phyloP scores from a whole-genome alignment of 2,329 filamentous ascomycete species.

The Aspergillus melleus region DNA sequence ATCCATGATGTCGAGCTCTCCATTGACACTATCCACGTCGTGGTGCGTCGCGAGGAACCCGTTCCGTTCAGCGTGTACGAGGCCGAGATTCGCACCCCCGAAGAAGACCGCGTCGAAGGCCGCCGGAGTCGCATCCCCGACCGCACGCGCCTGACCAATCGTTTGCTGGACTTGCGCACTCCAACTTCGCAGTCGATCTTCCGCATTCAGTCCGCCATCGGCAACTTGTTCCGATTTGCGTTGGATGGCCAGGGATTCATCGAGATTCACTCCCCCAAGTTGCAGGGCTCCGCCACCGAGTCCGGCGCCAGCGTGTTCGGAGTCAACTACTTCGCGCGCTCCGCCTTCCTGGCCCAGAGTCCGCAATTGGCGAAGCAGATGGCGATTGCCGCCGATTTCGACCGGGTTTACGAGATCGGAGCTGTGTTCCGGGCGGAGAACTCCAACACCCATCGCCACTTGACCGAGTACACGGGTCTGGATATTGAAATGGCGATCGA shows the following conservation, averaged over 20 bases:
- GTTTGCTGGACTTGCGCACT: constrained; percentile 82
- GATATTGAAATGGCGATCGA: constrained; percentile 93
- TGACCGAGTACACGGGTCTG: constrained; percentile 91
- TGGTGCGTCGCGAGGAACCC: constrained; percentile 61
- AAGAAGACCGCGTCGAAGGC: constrained; percentile 57
- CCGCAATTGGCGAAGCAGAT: constrained; percentile 93
- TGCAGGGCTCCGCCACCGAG: constrained; percentile 87
- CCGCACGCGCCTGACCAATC: constrained; percentile 72
- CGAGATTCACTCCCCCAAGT: constrained; percentile 90
- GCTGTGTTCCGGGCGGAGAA: constrained; percentile 93
- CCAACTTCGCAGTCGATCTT: constrained; percentile 84
- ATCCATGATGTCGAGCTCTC: constrained; percentile 75
- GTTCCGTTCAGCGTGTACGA: constrained; percentile 71
- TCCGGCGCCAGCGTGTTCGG: constrained; percentile 90
- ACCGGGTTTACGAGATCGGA: constrained; percentile 84
- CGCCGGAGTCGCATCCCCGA: constrained; percentile 65
- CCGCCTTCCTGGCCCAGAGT: constrained; percentile 85
- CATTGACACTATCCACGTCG: constrained; percentile 65
- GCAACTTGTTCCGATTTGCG: constrained; percentile 74
- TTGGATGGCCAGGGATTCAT: constrained; percentile 78
- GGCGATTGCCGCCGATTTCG: constrained; percentile 85
- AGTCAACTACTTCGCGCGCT: constrained; percentile 85
- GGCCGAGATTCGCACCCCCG: constrained; percentile 61
- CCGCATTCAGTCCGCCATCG: constrained; percentile 78
- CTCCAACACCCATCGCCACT: constrained; percentile 89